Evolutionary conservation across 2,329 filamentous ascomycete genomes (phyloP), one percentile per base, ranked within the genome.

Genomic region (Huntiella decipiens): DNA sequence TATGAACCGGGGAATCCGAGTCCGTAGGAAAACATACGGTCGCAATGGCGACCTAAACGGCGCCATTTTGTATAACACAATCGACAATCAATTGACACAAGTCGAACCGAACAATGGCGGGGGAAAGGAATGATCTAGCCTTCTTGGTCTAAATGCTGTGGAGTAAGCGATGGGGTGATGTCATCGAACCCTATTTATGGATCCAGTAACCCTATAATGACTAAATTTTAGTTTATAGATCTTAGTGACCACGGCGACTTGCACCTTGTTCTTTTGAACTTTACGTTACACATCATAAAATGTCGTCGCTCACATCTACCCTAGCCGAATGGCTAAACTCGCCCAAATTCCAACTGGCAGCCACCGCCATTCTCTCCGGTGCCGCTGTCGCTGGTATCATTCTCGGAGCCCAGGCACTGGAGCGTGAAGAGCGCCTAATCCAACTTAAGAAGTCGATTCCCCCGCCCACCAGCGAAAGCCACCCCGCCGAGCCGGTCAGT

Each of bases 361-460:
- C 78, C 3, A 85, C 82, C 0, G 83, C 83, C 2, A 65, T 83
- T 16, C 62, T 74, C 11, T 79, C 75, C 0, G 76, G 74, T 13
- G 70, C 68, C 6, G 64, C 74, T 0, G 74, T 72, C 19, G 74
- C 74, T 2, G 66, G 66, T n/a, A 63, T 73, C 5, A 66, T 81
- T 31, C 60, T 81, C 11, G 71, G 73, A 15, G 77, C 74, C 53
- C 77, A 81, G 57, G 66, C 66, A 35, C 58, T 77, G n/a, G 66
- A 70, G 50, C 59, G 71, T 28, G 64, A 70, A 50, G 67, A 70
- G 53, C 66, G 68, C 31, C 57, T 79, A 4, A 63, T 66, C 36
- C 62, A 70, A 47, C 61, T 80, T 7, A 81, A 80, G 58, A 65
- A 61, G 50, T 75, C 73, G 1, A 78, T 79, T 39, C 73, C 74